Evolutionary conservation across 768 basidiomycete genomes (phyloP), one percentile per base, ranked within the genome.

Genomic region (Russula abietina): DNA sequence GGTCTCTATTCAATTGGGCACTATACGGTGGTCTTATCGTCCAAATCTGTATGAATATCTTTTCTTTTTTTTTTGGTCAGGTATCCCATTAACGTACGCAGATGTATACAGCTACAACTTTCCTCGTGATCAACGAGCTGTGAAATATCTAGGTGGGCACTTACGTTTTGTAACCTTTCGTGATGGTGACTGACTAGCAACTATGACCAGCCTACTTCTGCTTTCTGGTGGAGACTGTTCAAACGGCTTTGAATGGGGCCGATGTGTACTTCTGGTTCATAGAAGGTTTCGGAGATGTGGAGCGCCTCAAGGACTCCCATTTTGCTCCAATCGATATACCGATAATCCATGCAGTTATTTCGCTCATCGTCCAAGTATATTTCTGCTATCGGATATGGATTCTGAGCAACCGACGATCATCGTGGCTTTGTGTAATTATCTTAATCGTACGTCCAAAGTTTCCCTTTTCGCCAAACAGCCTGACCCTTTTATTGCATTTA

Each of bases 321-420:
- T 66, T 71, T 22, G 70, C 70, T 4, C 66, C 70, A 4, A 67
- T 72, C 33, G 72, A 72, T 57, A 70, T 69, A 6, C 73, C 73
- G 7, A 49, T 73, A 5, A 64, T 73, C 32, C 69, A 69, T 22
- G 59, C 69, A 5, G 14, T 71, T 12, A 67, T 72, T 36, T 68
- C 70, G 24, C 57, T 74, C 60, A 46, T 67, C 17, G 68, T 73
- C 7, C 74, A 74, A 55, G 39, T 65, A 16, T 75, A 74, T 59
- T 75, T 72, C 66, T 73, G 73, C 55, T 73, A 71, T 57, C 69
- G 73, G 16, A 73, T 75, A 22, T 71, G 68, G 66, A 57, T 64
- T 7, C 65, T 74, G 38, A 61, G 68, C 58, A 59, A 7, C 50
- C 60, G 53, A 50, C 60, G 53, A 36, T 64, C 49, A 22, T 10